Evolutionary conservation across 768 basidiomycete species (phyloP), one percentile per base, ranked within the genome.

Genomic region (Gloeophyllum trabeum): DNA sequence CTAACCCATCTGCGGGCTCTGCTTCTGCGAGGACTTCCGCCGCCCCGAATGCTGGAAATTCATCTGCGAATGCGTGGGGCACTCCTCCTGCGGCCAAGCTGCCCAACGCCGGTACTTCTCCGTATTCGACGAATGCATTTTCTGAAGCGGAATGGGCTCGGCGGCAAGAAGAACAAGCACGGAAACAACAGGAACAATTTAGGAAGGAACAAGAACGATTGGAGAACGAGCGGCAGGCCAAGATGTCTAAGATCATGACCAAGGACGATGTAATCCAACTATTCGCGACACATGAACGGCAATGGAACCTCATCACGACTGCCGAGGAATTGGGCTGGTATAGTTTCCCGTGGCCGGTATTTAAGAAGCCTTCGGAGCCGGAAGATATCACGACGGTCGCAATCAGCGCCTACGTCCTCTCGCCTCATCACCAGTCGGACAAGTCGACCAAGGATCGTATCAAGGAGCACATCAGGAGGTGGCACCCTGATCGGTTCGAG

Each of bases 401-500:
- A 6, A 71, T 87, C 50, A 64, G 65, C 35, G 71, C 75, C 24
- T 86, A 85, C 49, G 67, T 86, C 52, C 61, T 73, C 43, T 77
- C 76, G 13, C 63, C 71, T 7, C 56, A 71, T 44, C 70, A 75
- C 47, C 73, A 78, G 1, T 65, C 65, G 43, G 76, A 77, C 22
- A 75, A 70, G 58, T 62, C 63, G 37, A 51, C 66, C 39, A 83
- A 81, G 61, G 85, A 87, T 50, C 75, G 82, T 12, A 67, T 86
- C 48, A 83, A 77, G 63, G 84, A 87, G 46, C 75, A 78, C 42
- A 69, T 89, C 50, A 71, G 73, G 58, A 63, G 70, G 48, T 89
- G 84, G 85, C 85, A 89, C 59, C 85, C 86, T 3, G 86, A 89
- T 60, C 75, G 81, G 24, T 88, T 89, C 53, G 80, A 87, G 49